Evolutionary conservation across 768 basidiomycete genomes (phyloP).

Genomic region (Harrya chromipes): DNA sequence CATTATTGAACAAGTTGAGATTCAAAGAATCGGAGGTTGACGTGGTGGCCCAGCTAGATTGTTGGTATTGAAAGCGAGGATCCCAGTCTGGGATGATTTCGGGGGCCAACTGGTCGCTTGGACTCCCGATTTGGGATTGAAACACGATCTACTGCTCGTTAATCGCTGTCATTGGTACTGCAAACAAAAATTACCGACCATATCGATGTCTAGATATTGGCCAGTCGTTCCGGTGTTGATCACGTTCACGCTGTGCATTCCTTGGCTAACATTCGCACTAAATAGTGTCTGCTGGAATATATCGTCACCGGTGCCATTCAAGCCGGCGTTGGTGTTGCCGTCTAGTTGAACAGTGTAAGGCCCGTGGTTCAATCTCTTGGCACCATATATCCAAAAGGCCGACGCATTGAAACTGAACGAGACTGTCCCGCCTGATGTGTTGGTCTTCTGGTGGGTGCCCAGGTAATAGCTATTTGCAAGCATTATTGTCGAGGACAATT

Average conservation of each 20-base stretch:
- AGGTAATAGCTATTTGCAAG: slow-evolving; percentile 31
- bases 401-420: slow-evolving; percentile 49
- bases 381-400: slow-evolving; percentile 46
- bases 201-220: slow-evolving; percentile 46
- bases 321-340: slow-evolving; percentile 21
- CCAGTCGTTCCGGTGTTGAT: slow-evolving; percentile 30
- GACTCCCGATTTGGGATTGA: slow-evolving; percentile 25
- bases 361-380: slow-evolving; percentile 48
- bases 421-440: slow-evolving; percentile 30
- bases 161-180: background rate
- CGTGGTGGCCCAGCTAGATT: slow-evolving; percentile 34
- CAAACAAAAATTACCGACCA: slow-evolving; percentile 22
- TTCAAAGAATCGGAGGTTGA: slow-evolving; percentile 31
- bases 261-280: slow-evolving; percentile 30
- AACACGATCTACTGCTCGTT: slow-evolving; percentile 21
- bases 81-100: slow-evolving; percentile 35
- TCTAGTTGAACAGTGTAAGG: slow-evolving; percentile 44
- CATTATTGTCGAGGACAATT: background rate
- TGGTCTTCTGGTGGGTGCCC: slow-evolving; percentile 39
- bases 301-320: slow-evolving; percentile 29
- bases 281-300: slow-evolving; percentile 43
- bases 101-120: slow-evolving; percentile 11
- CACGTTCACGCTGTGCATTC: slow-evolving; percentile 35
- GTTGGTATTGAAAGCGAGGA: slow-evolving; percentile 37
- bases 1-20: slow-evolving; percentile 38